Conservation (phyloP, 345 rosid species). For the Dipteronia sinensis region DNA sequence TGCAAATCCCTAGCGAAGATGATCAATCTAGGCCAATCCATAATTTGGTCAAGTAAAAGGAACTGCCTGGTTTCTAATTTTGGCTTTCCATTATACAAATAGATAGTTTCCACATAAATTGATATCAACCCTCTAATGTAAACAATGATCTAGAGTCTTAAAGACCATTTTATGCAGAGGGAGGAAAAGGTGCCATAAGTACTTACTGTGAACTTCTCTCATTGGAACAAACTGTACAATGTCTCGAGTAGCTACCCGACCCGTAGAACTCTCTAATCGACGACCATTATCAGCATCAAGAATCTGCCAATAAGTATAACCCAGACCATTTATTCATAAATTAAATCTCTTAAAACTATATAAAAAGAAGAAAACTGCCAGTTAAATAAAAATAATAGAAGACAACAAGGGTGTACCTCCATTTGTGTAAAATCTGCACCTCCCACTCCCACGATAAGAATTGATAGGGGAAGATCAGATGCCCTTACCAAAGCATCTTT, state of each 20-base stretch:
- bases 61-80: neutral
- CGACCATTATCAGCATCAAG: constrained; percentile 84
- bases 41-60: neutral
- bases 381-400: neutral
- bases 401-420: constrained; percentile 57
- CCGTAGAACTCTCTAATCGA: constrained; percentile 74
- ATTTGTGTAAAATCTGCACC: constrained; percentile 77
- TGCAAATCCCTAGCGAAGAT: neutral
- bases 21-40: neutral
- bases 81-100: neutral
- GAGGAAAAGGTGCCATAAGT: neutral
- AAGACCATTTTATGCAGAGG: neutral
- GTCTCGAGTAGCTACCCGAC: constrained; percentile 79
- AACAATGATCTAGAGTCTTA: no score
- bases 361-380: neutral
- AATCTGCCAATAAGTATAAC: constrained; percentile 37
- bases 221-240: constrained; percentile 87
- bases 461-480: constrained; percentile 90
- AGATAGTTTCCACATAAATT: neutral
- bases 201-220: constrained; percentile 77
- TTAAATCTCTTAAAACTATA: neutral
- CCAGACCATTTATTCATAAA: neutral
- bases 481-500: constrained; percentile 78
- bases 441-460: constrained; percentile 89
- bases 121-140: neutral